These are phyloP conservation scores for Glycyrrhiza uralensis DNA, from an alignment of 306 rosid species.

Conservation along the genomic window DNA sequence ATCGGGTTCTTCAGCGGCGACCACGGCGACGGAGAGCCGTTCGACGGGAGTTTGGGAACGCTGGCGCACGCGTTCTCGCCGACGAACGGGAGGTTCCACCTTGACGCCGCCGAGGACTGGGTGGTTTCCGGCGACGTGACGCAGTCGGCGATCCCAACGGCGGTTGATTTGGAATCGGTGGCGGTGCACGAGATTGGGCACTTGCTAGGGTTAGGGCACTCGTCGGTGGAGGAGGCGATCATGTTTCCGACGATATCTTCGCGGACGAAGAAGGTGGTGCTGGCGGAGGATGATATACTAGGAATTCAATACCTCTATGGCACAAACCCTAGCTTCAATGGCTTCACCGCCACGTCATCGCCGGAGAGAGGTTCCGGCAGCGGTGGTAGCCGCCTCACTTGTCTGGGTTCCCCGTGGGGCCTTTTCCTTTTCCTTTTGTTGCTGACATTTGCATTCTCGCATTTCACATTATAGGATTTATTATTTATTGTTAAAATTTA, in stretches of 20 bases:
- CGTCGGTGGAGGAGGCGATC: conserved; percentile 70
- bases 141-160: conserved; percentile 34
- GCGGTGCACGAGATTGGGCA: conserved; percentile 98
- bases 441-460: background rate
- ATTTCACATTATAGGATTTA: background rate
- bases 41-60: conserved; percentile 75
- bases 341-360: conserved; percentile 26
- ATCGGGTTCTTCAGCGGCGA: conserved; percentile 67
- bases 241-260: conserved; percentile 80
- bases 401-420: conserved; percentile 20
- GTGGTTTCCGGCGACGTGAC: conserved; percentile 59
- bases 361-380: conserved; percentile 42
- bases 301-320: conserved; percentile 79
- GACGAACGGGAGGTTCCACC: conserved; percentile 66
- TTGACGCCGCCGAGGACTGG: conserved; percentile 74
- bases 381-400: conserved; percentile 7
- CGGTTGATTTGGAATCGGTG: conserved; percentile 76
- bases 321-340: conserved; percentile 47
- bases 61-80: conserved; percentile 90
- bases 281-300: conserved; percentile 49
- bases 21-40: conserved; percentile 88
- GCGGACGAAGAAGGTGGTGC: conserved; percentile 53
- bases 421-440: conserved; percentile 14
- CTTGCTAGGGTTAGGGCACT: conserved; percentile 73
- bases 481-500: too few species aligned